phyloP scores from a whole-genome alignment of 129 eudicot species.

The Dittrichia graveolens region DNA sequence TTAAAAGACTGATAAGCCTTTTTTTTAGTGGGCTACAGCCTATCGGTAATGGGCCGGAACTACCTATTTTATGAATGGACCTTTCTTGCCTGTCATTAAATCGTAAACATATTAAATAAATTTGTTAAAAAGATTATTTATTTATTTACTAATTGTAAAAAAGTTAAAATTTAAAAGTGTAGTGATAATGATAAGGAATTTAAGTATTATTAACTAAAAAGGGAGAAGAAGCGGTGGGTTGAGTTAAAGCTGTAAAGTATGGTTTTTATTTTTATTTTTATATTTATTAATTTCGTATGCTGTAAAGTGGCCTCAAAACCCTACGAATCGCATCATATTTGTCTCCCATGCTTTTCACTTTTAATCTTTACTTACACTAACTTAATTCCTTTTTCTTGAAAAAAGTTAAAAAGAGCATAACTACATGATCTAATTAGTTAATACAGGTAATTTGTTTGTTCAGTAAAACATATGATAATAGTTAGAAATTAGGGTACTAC shows the following conservation, averaged over 20 bases:
- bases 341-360: slow-evolving; percentile 40
- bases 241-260: slow-evolving; percentile 39
- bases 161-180: neutral
- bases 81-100: too few relatives aligned
- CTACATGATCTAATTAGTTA: neutral
- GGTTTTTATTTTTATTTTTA: slow-evolving; percentile 8
- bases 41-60: too few relatives aligned
- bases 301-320: slow-evolving; percentile 32
- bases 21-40: too few relatives aligned
- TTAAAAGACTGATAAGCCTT: too few relatives aligned
- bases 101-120: too few relatives aligned
- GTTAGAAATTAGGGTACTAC: too few relatives aligned
- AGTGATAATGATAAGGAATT: slow-evolving; percentile 14
- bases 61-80: too few relatives aligned
- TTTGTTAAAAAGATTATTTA: too few relatives aligned
- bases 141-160: too few relatives aligned
- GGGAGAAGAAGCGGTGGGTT: slow-evolving; percentile 25
- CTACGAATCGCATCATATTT: slow-evolving; percentile 38
- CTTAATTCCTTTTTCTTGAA: neutral
- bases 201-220: slow-evolving; percentile 8
- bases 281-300: slow-evolving; percentile 21
- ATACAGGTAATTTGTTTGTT: too few relatives aligned
- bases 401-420: neutral
- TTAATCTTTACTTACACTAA: neutral
- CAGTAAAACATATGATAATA: too few relatives aligned